Evolutionary conservation across 495 filamentous ascomycete genomes (phyloP).

Genomic region (Talaromyces stipitatus): DNA sequence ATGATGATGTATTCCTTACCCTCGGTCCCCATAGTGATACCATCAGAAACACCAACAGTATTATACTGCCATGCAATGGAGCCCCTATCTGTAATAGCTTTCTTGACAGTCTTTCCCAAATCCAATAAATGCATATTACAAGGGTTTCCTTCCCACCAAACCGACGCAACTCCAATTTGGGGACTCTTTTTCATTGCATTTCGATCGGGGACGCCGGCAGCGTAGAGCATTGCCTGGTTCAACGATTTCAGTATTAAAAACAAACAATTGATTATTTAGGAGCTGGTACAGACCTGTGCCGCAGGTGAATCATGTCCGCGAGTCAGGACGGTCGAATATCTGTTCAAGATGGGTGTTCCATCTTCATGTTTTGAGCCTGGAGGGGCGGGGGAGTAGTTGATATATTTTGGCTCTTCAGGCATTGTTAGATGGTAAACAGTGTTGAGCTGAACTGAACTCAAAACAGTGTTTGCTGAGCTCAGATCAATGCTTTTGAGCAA

Average conservation of each 20-base stretch:
- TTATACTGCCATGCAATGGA: slow-evolving; percentile 95
- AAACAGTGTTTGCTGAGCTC: too few relatives aligned
- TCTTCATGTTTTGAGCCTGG: slow-evolving; percentile 47
- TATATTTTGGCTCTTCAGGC: slow-evolving; percentile 46
- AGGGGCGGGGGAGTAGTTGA: slow-evolving; percentile 54
- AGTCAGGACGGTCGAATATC: slow-evolving; percentile 64
- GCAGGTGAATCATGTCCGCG: slow-evolving; percentile 88
- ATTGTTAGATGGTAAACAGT: neutral
- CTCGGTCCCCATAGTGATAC: slow-evolving; percentile 94
- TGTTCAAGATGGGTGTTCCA: slow-evolving; percentile 60
- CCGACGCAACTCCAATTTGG: slow-evolving; percentile 81
- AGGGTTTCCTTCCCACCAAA: slow-evolving; percentile 99
- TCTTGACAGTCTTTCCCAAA: slow-evolving; percentile 84
- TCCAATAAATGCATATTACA: slow-evolving; percentile 75
- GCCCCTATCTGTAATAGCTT: slow-evolving; percentile 66
- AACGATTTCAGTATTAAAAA: neutral
- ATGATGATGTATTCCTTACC: slow-evolving; percentile 50
- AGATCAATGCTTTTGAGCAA: too few relatives aligned
- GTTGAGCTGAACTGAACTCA: neutral
- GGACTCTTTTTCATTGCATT: slow-evolving; percentile 84
- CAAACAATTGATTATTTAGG: neutral
- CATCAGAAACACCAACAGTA: slow-evolving; percentile 89
- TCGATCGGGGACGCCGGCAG: slow-evolving; percentile 77
- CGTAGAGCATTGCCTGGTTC: slow-evolving; percentile 94
- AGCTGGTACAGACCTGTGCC: slow-evolving; percentile 57